Conservation (phyloP, 768 basidiomycete species). For the Tylopilus cervinicoccineus region DNA sequence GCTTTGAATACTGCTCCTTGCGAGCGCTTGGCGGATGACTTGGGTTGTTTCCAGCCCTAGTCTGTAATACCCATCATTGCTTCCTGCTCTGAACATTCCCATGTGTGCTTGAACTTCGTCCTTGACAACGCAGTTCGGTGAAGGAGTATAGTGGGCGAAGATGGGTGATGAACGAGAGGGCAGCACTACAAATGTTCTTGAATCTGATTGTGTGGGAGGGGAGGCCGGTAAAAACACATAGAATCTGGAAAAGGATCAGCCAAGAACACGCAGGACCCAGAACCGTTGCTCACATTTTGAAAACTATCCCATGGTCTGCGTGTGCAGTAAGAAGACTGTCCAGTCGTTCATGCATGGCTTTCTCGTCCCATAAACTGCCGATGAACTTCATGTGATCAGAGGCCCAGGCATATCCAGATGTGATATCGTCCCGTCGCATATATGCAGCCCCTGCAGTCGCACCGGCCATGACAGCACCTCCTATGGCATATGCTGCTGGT, state of each 20-base stretch:
- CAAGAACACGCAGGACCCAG: neutral
- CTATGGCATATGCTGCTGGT: conserved; percentile 66
- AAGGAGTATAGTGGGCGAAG: conserved; percentile 55
- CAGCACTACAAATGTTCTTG: conserved; percentile 76
- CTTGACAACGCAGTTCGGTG: conserved; percentile 59
- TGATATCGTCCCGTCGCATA: conserved; percentile 73
- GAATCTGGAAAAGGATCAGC: conserved; percentile 46
- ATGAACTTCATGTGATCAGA: conserved; percentile 91
- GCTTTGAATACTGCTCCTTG: conserved; percentile 6
- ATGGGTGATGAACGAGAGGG: conserved; percentile 50
- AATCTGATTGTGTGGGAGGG: conserved; percentile 48
- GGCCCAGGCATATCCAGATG: conserved; percentile 66
- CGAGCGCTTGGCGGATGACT: conserved; percentile 56
- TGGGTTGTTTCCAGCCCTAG: conserved; percentile 68
- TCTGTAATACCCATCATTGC: conserved; percentile 89
- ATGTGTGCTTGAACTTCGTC: conserved; percentile 86
- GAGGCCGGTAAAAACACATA: conserved; percentile 74
- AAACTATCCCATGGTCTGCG: conserved; percentile 58
- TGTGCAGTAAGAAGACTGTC: conserved; percentile 60
- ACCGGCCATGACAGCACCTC: conserved; percentile 73
- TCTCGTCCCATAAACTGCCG: conserved; percentile 79
- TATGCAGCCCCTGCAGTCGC: conserved; percentile 85
- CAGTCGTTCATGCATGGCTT: conserved; percentile 55
- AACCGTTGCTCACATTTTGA: conserved; percentile 57
- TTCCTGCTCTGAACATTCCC: conserved; percentile 77